Conservation (phyloP, 1,284 basidiomycete genomes). For the Prillingera fragicola region DNA sequence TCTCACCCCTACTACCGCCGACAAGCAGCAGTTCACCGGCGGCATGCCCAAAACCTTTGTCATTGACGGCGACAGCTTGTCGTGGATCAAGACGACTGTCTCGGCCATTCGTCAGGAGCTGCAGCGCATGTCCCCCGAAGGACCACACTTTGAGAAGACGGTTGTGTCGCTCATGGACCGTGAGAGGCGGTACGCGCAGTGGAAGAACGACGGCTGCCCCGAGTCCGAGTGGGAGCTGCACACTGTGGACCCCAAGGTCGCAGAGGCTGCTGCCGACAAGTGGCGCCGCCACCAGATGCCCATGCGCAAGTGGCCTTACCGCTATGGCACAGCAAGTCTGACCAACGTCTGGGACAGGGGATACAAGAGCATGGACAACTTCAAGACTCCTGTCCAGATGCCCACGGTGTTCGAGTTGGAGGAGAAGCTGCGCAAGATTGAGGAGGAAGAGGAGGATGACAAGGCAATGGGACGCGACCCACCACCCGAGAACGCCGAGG, state of each 20-base stretch:
- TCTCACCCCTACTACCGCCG: conserved; percentile 31
- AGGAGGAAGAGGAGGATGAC: conserved; percentile 38
- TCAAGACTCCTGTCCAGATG: conserved; percentile 15
- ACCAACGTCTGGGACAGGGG: conserved; percentile 31
- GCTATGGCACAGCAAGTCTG: conserved; percentile 37
- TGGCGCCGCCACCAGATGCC: conserved; percentile 22
- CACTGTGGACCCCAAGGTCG: conserved; percentile 17
- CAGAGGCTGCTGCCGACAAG: conserved; percentile 11
- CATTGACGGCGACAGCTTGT: conserved; percentile 28
- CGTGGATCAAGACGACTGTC: conserved; percentile 32
- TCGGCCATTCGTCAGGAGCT: conserved; percentile 32
- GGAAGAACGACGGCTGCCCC: conserved; percentile 45
- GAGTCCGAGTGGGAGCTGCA: conserved; percentile 37
- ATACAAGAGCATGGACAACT: conserved; percentile 32
- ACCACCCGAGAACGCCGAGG: conserved; percentile 25
- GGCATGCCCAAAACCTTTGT: conserved; percentile 44
- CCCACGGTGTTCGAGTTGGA: conserved; percentile 23
- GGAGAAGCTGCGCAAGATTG: conserved; percentile 27
- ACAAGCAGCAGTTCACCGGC: conserved; percentile 40
- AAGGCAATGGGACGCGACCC: conserved; percentile 33
- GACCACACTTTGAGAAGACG: conserved; percentile 33
- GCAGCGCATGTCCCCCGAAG: conserved; percentile 31
- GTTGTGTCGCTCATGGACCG: conserved; percentile 34
- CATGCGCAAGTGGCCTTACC: conserved; percentile 24
- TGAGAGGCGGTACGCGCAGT: conserved; percentile 40